phyloP scores from a whole-genome alignment of 1,139 yeast genomes.

The Arxiozyma slooffiae region DNA sequence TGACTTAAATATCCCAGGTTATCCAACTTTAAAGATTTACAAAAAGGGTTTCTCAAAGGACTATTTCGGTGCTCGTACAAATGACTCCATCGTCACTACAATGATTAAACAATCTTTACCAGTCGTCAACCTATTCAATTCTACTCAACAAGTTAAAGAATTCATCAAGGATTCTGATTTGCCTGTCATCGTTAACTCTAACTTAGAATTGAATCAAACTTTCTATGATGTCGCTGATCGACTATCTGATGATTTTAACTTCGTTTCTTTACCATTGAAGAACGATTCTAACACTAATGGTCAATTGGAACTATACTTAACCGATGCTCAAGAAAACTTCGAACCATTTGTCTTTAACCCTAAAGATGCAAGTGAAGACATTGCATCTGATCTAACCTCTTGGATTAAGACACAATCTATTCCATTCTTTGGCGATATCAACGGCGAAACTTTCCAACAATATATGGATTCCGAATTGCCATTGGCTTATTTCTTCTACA shows the following conservation, averaged over 20 bases:
- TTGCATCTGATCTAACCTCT: constrained; percentile 33
- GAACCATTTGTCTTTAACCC: constrained; percentile 36
- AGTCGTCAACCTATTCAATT: constrained; percentile 49
- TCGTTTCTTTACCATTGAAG: constrained; percentile 12
- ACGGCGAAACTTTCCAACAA: constrained; percentile 66
- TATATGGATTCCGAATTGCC: constrained; percentile 71
- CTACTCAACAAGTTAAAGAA: constrained; percentile 44
- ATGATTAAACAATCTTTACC: constrained; percentile 83
- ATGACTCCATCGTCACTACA: constrained; percentile 65
- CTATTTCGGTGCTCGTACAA: constrained; percentile 77
- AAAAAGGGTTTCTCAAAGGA: constrained; percentile 50
- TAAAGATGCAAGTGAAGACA: constrained; percentile 25
- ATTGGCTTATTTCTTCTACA: constrained; percentile 80
- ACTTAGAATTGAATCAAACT: constrained; percentile 23
- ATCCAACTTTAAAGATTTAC: constrained; percentile 84
- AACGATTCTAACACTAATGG: constrained; percentile 33
- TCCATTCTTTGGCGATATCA: constrained; percentile 86
- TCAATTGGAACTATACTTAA: constrained; percentile 9
- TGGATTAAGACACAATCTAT: constrained; percentile 63
- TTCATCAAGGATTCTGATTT: constrained; percentile 40
- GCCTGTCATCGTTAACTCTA: constrained; percentile 33
- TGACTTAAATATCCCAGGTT: constrained; percentile 69
- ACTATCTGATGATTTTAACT: constrained; percentile 13
- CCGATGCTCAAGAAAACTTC: constrained; percentile 24
- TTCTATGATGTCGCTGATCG: constrained; percentile 25